phyloP scores from a whole-genome alignment of 192 early-diverging fungal species.

The Umbelopsis isabellina region DNA sequence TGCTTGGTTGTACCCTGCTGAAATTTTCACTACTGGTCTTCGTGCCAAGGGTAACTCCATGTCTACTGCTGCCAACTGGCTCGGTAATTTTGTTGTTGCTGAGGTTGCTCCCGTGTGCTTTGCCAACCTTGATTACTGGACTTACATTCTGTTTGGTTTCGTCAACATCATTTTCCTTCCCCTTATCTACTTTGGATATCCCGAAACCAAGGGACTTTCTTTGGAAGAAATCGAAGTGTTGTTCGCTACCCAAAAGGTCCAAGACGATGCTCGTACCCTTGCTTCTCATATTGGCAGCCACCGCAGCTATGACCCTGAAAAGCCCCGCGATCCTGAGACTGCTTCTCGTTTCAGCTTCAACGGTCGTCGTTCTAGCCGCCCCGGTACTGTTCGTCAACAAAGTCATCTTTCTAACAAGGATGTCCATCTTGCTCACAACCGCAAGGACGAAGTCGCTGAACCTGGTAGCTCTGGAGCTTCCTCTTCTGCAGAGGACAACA shows the following conservation, averaged over 20 bases:
- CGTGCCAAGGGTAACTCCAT: slow-evolving; percentile 79
- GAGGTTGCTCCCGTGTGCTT: slow-evolving; percentile 69
- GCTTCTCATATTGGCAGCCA: slow-evolving; percentile 35
- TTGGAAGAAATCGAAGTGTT: slow-evolving; percentile 63
- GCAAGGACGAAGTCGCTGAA: slow-evolving; percentile 27
- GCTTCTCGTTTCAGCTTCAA: slow-evolving; percentile 24
- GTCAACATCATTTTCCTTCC: slow-evolving; percentile 53
- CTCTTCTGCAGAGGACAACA: slow-evolving; percentile 20
- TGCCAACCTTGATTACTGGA: slow-evolving; percentile 55
- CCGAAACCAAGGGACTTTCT: slow-evolving; percentile 83
- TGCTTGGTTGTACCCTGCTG: slow-evolving; percentile 80
- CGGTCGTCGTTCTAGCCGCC: slow-evolving; percentile 25
- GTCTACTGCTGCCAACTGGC: slow-evolving; percentile 81
- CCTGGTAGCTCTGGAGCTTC: slow-evolving; percentile 24
- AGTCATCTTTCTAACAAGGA: slow-evolving; percentile 28
- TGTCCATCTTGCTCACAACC: slow-evolving; percentile 10
- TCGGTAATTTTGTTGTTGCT: slow-evolving; percentile 73
- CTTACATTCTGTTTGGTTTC: slow-evolving; percentile 64
- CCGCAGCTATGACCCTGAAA: slow-evolving; percentile 30
- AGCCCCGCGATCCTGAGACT: slow-evolving; percentile 34
- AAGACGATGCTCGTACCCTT: slow-evolving; percentile 32
- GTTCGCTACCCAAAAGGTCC: slow-evolving; percentile 34
- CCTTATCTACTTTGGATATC: slow-evolving; percentile 68
- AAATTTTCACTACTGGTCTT: slow-evolving; percentile 79
- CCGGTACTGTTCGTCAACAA: slow-evolving; percentile 30